Base-by-base conservation (phyloP, 495 filamentous ascomycete species). In the Lasiosphaeria ovina region DNA sequence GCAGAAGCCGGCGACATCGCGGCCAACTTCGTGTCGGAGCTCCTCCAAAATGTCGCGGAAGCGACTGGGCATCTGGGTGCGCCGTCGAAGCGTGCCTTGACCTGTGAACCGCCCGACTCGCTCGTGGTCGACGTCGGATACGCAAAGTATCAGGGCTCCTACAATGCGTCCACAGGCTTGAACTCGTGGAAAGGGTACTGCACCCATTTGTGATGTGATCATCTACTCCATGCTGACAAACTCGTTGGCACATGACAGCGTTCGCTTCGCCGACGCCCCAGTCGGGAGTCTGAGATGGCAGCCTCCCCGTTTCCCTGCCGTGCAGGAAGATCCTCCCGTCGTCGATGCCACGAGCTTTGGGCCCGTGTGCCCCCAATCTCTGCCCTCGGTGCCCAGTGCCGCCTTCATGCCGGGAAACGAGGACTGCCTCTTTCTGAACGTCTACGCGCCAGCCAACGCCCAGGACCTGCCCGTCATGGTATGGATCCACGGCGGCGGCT, bases 401-500 rank as follows among this genome's bases (percentile, higher is more conserved):
- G 31, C 60, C 11, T 58, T 53, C 53, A 42, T 65, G 33, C 62
- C 65, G 6, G 69, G 65, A 10, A 57, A 69, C 35, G 75, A 77
- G 56, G 75, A 79, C 55, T 79, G 76, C 34, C 72, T 80, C 3
- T 79, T 76, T 55, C 57, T 80, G 16, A 78, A 76, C 54, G 67
- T 80, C 12, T 61, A 66, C 34, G 73, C 74, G 9, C 78, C 78
- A 0, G 51, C 71, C 8, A 71, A 69, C 44, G 69, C 68, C 38
- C 59, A 62, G 40, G 63, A 59, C 24, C 58, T 79, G 14, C 76
- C 76, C 1, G 75, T 79, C 14, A 44, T 81, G 7, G 69, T 81
- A 17, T 80, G 66, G 65, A 79, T 80, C 57, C 77, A 83, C 69
- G 77, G 77, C 14, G 79, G 79, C n/a, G 79, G 77, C 9, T 81